Conservation (phyloP, 345 rosid genomes). For the Bruguiera parviflora region DNA sequence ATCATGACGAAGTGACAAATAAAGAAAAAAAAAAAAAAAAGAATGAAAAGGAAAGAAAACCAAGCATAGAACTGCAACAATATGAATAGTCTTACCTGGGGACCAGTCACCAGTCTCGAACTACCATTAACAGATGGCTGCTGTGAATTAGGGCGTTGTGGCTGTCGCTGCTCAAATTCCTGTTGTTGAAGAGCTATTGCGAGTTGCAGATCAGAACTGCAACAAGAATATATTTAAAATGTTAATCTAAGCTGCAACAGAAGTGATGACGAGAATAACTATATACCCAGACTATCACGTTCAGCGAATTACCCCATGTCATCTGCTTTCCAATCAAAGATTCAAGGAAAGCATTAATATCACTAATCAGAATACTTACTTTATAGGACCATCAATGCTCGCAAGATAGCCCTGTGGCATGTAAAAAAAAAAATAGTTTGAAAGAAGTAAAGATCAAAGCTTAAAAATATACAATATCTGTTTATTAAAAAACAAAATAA, state of each 20-base stretch:
- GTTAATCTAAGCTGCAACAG: not conserved
- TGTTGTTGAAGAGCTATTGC: slow-evolving; percentile 98
- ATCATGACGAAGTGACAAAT: not conserved
- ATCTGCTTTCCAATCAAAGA: slow-evolving; percentile 6
- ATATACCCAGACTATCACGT: no score
- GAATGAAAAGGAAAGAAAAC: not conserved
- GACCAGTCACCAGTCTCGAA: slow-evolving; percentile 79
- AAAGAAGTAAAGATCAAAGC: not conserved
- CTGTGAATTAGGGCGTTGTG: slow-evolving; percentile 48
- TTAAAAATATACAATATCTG: slow-evolving; percentile 2
- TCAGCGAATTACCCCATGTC: not conserved
- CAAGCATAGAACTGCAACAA: not conserved
- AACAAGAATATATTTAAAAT: slow-evolving; percentile 16
- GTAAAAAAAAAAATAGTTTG: slow-evolving; percentile 22
- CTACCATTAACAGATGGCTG: slow-evolving; percentile 46
- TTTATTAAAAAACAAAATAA: not conserved
- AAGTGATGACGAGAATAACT: not conserved
- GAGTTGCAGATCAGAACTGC: slow-evolving; percentile 88
- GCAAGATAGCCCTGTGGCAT: slow-evolving; percentile 83
- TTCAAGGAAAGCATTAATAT: slow-evolving; percentile 1
- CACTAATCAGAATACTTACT: slow-evolving; percentile 44
- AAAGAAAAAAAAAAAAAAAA: not conserved
- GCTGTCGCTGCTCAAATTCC: slow-evolving; percentile 81
- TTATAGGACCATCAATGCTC: slow-evolving; percentile 62
- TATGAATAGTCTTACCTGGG: slow-evolving; percentile 50